A percentile compares a stretch with the other conserved stretches of the same genome.
Evolutionary conservation across 768 basidiomycete genomes (phyloP).

Genomic region (Pleurotus sapidus): DNA sequence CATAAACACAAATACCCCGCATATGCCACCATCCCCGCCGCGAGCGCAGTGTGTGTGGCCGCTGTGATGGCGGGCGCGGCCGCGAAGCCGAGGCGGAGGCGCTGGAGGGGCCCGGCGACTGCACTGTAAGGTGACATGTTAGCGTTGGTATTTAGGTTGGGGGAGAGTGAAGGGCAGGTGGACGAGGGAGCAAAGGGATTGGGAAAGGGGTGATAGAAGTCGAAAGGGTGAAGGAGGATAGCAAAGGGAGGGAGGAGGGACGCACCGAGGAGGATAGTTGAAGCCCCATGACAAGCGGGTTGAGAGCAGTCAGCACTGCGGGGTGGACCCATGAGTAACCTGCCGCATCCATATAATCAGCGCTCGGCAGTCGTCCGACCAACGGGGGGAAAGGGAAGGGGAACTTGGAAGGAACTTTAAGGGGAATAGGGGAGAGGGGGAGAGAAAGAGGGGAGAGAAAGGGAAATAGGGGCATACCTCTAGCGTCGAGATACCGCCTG

Average conservation of each 20-base stretch:
- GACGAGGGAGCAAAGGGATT: too few relatives aligned
- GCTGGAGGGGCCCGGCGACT: conserved; percentile 8
- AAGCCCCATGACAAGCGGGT: conserved; percentile 2
- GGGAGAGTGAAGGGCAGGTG: too few relatives aligned
- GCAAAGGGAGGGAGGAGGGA: too few relatives aligned
- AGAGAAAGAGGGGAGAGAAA: neutral
- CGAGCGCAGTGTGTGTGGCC: conserved; percentile 2
- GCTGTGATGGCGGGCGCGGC: conserved; percentile 10
- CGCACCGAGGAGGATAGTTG: conserved; percentile 9
- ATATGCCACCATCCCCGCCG: neutral
- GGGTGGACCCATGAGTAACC: conserved; percentile 5
- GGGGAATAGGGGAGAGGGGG: neutral
- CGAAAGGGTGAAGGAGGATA: too few relatives aligned
- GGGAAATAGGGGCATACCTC: neutral
- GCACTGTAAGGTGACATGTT: neutral
- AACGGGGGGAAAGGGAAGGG: too few relatives aligned
- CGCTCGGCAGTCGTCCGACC: too few relatives aligned
- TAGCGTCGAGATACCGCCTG: conserved; percentile 9
- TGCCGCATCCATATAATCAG: neutral
- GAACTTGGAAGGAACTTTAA: too few relatives aligned
- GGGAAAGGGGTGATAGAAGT: too few relatives aligned
- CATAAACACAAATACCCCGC: too few relatives aligned
- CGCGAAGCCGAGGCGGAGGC: conserved; percentile 6
- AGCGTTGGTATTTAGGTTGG: neutral
- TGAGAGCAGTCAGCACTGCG: conserved; percentile 3